These are phyloP conservation scores for Echites panduratus DNA, from an alignment of 257 asterid species.

Conservation along the genomic window DNA sequence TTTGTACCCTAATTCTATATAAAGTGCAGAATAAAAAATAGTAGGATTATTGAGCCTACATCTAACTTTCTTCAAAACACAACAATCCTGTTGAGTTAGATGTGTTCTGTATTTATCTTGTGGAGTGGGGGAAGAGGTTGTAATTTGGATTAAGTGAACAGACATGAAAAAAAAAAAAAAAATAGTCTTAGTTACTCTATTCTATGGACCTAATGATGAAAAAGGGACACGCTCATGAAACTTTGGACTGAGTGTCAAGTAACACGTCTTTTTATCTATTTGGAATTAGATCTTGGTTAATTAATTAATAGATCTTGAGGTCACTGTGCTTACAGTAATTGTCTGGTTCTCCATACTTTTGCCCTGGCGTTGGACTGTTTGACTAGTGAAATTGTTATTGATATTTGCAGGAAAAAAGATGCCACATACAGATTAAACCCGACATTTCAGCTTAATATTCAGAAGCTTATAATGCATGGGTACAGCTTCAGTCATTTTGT, in stretches of 20 bases:
- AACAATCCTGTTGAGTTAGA: not conserved
- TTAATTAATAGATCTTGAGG: not conserved
- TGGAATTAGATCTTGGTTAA: not conserved
- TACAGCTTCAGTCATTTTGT: constrained; percentile 27
- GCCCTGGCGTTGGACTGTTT: constrained; percentile 5
- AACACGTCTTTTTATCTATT: not conserved
- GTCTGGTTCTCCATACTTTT: not conserved
- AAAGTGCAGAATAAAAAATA: too few relatives aligned
- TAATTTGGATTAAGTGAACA: not conserved
- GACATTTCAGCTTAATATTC: constrained; percentile 80
- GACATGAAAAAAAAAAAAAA: not conserved
- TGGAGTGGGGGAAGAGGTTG: not conserved
- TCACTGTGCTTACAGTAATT: not conserved
- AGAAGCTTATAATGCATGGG: constrained; percentile 81
- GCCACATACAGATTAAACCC: constrained; percentile 55
- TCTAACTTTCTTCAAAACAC: too few relatives aligned
- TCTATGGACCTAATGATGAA: not conserved
- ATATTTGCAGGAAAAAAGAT: constrained; percentile 72
- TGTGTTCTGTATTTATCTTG: not conserved
- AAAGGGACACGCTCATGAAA: not conserved
- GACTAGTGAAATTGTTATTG: constrained; percentile 15
- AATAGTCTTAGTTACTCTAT: not conserved
- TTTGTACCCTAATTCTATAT: too few relatives aligned
- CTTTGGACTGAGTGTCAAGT: not conserved
- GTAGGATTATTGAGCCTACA: too few relatives aligned